Evolutionary conservation across 768 basidiomycete species (phyloP), one percentile per base, ranked within the genome.

Genomic region (Rickenella mellea): DNA sequence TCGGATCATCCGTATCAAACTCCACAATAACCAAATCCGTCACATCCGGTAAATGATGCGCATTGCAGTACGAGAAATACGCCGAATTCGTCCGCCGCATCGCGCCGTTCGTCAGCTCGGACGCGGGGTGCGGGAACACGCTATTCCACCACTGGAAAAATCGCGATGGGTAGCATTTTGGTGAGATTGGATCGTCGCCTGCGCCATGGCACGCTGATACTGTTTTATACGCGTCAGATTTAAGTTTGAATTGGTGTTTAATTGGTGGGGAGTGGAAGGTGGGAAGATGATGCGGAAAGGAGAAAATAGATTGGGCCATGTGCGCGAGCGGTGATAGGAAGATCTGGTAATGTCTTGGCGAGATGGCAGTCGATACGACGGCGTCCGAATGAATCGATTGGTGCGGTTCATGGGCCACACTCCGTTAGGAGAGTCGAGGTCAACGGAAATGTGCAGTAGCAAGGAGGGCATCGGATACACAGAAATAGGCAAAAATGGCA

Each of bases 141-240:
- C 70, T 74, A 63, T 93, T 90, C 88, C 94, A 96, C 94, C 96
- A 99, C 39, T 82, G 69, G 69, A 98, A 98, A 67, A 98, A 88
- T 41, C 78, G 78, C n/a, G 86, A 80, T 1, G 96, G 94, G 62
- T 97, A 99, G 60, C 94, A 93, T 48, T 63, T 63, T 0, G 85
- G 70, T 0, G 87, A 76, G 43, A 96, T 69, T 4, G 89, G 90
- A 58, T 93, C 87, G 55, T 93, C 83, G 1, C 92, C 93, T 7
- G 91, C 83, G 17, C 93, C 92, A 55, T 93, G 86, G 57, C 92
- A 97, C 1, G 92, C 78, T 42, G 92, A 91, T 15, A 96, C 92
- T 92, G n/a, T n/a, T n/a, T n/a, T n/a, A n/a, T n/a, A n/a, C n/a
- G n/a, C n/a, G n/a, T n/a, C n/a, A n/a, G n/a, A n/a, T n/a, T n/a